Evolutionary conservation across 2,329 filamentous ascomycete genomes (phyloP), one percentile per base, ranked within the genome.

Genomic region (Pseudocercospora pini-densiflorae): DNA sequence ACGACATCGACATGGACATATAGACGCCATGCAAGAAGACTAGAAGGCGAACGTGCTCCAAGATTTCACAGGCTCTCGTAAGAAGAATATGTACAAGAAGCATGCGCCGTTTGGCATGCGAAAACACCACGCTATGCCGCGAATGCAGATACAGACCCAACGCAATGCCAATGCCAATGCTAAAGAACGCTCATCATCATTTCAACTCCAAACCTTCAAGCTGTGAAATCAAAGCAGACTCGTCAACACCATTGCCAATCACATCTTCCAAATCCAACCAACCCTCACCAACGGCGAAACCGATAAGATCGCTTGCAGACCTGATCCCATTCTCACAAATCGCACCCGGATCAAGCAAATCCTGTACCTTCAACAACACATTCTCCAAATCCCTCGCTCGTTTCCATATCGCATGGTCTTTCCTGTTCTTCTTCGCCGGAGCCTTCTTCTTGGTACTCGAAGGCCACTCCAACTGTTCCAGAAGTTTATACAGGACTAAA

Each of bases 401-500:
- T n/a, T 23, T 58, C 55, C 31, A 40, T 1, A 43, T 16, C 19
- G 65, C 65, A 19, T 71, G 67, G 0, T 75, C 69, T 68, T 4
- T 62, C 21, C 43, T 66, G 67, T 21, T 69, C 58, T 69, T 72
- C 55, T 68, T 70, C 10, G 68, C 19, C 5, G 70, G 69, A 23
- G 68, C 67, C 33, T 67, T 70, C n/a, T 29, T 60, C 19, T 67
- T 60, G 4, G 5, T 27, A 23, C 21, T 24, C 47, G 63, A 68
- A 7, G 80, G 79, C 73, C 70, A 74, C 9, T 63, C 55, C n/a
- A 83, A 65, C 61, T 82, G 77, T 53, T 77, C 73, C 24, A 89
- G 76, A 0, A 90, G 79, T 69, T 85, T 85, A 65, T 84, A 81
- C 12, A 90, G 80, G 4, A 90, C 77, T 72, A 88, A 89, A 59